Percentiles rank a stretch among this genome's conserved stretches.
Evolutionary conservation across 768 basidiomycete genomes (phyloP).

Genomic region (Gymnopilus junonius): DNA sequence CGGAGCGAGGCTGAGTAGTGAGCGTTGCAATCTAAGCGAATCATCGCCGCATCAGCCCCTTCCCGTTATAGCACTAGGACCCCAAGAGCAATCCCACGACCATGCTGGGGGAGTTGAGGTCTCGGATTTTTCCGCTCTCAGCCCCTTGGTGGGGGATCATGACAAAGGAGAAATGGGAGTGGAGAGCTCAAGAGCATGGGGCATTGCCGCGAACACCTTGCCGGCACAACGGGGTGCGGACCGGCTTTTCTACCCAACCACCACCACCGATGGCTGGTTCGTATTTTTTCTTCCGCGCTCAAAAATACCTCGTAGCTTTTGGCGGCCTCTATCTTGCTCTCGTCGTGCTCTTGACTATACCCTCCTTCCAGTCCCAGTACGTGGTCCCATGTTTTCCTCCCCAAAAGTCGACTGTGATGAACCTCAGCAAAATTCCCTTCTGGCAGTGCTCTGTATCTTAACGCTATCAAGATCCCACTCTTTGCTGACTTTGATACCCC

Average conservation of each 20-base stretch:
- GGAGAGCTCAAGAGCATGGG: neutral
- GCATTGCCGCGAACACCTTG: neutral
- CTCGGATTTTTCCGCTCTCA: no score
- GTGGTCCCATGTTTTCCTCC: constrained; percentile 28
- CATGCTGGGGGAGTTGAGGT: no score
- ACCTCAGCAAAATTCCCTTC: neutral
- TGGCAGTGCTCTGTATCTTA: constrained; percentile 60
- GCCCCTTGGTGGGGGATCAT: no score
- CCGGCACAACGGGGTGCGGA: neutral
- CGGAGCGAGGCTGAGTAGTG: no score
- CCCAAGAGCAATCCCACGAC: no score
- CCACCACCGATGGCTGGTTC: constrained; percentile 15
- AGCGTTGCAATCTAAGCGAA: no score
- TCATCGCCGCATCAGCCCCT: no score
- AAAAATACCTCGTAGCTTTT: constrained; percentile 39
- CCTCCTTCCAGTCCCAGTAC: constrained; percentile 73
- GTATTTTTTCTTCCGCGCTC: constrained; percentile 25
- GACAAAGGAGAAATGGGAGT: neutral
- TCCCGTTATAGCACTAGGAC: no score
- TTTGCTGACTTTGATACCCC: constrained; percentile 68
- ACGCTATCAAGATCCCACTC: constrained; percentile 66
- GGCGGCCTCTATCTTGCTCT: constrained; percentile 57
- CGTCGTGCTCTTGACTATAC: constrained; percentile 59
- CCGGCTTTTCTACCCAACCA: neutral
- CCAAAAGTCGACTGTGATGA: neutral